Evolutionary conservation across 306 rosid genomes (phyloP), one percentile per base, ranked within the genome.

Genomic region (Casuarina cunninghamiana): DNA sequence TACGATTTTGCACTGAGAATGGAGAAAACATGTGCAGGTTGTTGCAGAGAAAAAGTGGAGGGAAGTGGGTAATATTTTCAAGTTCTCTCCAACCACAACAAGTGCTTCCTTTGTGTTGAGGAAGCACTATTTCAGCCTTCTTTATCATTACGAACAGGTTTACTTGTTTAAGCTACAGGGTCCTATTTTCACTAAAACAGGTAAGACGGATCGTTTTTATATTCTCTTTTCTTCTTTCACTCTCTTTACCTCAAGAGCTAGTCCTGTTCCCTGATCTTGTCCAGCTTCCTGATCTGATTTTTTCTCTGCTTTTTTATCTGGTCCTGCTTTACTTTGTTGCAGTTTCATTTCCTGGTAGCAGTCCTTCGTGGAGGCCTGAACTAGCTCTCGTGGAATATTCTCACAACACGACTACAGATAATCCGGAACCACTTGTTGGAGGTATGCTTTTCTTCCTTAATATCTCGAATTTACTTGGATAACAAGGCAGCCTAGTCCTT

Each of bases 41-140:
- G 97, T 96, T 61, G 96, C 83, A 37, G 99, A 96, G 83, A 95
- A 96, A 86, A 96, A 93, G 80, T 96, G 99, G 99, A 96, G 99
- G 88, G 98, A 96, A 91, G 97, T 93, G 68, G 96, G 98, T n/a
- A 80, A 73, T 67, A 77, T 88, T 0, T 96, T 96, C 81, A 93
- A 70, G 81, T 96, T 96, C 82, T 88, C 97, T 53, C 87, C 99
- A 3, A 91, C 98, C 0, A 93, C 98, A 21, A 93, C 98, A 2
- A 96, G 99, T 62, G 98, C 99, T 80, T 96, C 99, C 4, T 96
- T 88, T 81, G 98, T 96, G 11, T 73, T 96, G 63, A 91, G 93
- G 75, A 96, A 93, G 62, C 99, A 93, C 79, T 96, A 96, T 78
- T 80, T 77, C 4, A 88, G 81, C 83, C 97, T 91, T 70, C 99